Evolutionary conservation across 2,329 filamentous ascomycete genomes (phyloP).

Genomic region (Trichophaea hybrida): DNA sequence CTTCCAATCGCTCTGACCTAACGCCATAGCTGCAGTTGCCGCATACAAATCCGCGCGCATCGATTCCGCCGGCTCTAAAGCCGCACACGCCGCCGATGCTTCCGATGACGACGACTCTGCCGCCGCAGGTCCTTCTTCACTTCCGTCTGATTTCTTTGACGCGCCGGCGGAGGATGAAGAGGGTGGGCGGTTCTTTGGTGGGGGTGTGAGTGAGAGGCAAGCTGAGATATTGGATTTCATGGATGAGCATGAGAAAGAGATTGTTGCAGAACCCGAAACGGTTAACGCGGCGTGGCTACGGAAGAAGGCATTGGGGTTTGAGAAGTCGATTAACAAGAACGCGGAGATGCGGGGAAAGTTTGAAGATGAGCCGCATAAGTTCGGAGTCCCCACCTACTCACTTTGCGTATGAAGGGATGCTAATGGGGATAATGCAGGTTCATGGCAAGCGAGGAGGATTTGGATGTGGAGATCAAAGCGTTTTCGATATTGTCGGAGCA

Average conservation of each 20-base stretch:
- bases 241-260: slow-evolving; percentile 49
- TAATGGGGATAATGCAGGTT: slow-evolving; percentile 14
- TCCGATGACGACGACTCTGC: slow-evolving; percentile 35
- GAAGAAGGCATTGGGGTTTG: slow-evolving; percentile 66
- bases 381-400: slow-evolving; percentile 19
- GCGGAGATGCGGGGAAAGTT: slow-evolving; percentile 75
- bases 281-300: slow-evolving; percentile 75
- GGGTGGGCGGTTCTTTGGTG: slow-evolving; percentile 89
- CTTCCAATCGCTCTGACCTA: not conserved
- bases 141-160: slow-evolving; percentile 42
- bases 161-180: slow-evolving; percentile 59
- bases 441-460: slow-evolving; percentile 59
- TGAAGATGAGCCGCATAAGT: slow-evolving; percentile 64
- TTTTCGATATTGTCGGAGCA: slow-evolving; percentile 80
- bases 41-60: slow-evolving; percentile 49
- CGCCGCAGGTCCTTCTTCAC: slow-evolving; percentile 41
- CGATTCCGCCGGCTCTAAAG: slow-evolving; percentile 34
- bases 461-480: slow-evolving; percentile 76
- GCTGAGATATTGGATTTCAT: slow-evolving; percentile 78
- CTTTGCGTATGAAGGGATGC: slow-evolving; percentile 30
- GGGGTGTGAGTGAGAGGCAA: slow-evolving; percentile 69
- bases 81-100: slow-evolving; percentile 30
- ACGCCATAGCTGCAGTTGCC: slow-evolving; percentile 13
- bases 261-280: slow-evolving; percentile 48
- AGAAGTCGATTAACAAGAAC: slow-evolving; percentile 83